These are phyloP conservation scores for Grigorovia transvaalensis DNA, from an alignment of 805 yeast species.

Conservation along the genomic window DNA sequence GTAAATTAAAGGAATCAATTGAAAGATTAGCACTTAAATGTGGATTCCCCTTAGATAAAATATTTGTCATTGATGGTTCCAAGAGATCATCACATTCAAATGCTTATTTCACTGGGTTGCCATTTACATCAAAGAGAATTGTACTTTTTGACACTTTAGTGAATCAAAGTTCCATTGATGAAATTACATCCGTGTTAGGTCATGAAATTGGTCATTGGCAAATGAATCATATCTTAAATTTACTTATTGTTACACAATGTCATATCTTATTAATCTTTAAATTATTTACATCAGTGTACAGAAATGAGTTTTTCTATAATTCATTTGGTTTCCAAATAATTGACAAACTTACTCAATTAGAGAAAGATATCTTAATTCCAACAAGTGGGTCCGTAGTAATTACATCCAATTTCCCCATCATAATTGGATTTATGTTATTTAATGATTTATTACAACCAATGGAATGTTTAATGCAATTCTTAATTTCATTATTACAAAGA, in stretches of 20 bases:
- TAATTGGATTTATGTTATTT: slow-evolving; percentile 75
- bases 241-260: slow-evolving; percentile 53
- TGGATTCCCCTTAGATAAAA: slow-evolving; percentile 75
- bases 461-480: slow-evolving; percentile 56
- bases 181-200: slow-evolving; percentile 91
- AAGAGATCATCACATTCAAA: slow-evolving; percentile 93
- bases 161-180: slow-evolving; percentile 61
- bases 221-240: slow-evolving; percentile 73
- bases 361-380: not conserved
- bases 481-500: slow-evolving; percentile 64
- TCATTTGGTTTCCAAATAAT: slow-evolving; percentile 59
- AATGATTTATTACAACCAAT: slow-evolving; percentile 70
- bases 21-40: slow-evolving; percentile 67
- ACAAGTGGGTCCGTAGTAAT: slow-evolving; percentile 12
- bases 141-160: slow-evolving; percentile 89
- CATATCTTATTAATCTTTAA: slow-evolving; percentile 59
- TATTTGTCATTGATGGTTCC: slow-evolving; percentile 93
- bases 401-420: slow-evolving; percentile 48
- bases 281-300: slow-evolving; percentile 68
- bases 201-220: slow-evolving; percentile 99
- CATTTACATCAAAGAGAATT: slow-evolving; percentile 87
- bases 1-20: slow-evolving; percentile 74
- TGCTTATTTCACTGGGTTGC: slow-evolving; percentile 92
- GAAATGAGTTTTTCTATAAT: slow-evolving; percentile 64
- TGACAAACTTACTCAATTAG: not conserved